Conservation (phyloP, 345 rosid genomes). For the Clarkia xantiana region DNA sequence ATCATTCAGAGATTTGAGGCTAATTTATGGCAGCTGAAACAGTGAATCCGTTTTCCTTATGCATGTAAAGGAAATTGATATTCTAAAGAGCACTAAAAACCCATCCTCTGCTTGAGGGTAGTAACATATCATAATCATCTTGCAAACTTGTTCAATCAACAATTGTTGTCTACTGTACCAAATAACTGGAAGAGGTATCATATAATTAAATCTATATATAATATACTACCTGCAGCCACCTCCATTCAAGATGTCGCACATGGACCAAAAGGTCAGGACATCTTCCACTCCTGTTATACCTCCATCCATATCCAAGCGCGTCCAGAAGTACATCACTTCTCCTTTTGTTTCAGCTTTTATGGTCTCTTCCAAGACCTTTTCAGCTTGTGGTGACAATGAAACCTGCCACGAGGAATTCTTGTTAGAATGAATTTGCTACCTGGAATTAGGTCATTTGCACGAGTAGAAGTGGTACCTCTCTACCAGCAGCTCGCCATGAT, state of each 20-base stretch:
- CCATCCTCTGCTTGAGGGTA: too few species aligned
- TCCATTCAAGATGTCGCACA: slow-evolving; percentile 59
- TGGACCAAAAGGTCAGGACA: slow-evolving; percentile 55
- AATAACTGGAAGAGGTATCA: too few species aligned
- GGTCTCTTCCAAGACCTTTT: slow-evolving; percentile 43
- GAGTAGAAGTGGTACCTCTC: slow-evolving; percentile 51
- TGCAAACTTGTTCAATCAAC: too few species aligned
- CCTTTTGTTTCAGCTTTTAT: slow-evolving; percentile 38
- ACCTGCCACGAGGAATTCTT: slow-evolving; percentile 17
- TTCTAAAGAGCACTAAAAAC: too few species aligned
- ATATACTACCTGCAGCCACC: slow-evolving; percentile 55
- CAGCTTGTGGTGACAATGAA: slow-evolving; percentile 48
- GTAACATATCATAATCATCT: too few species aligned
- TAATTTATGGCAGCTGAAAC: too few species aligned
- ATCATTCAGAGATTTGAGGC: neutral
- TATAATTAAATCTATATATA: neutral
- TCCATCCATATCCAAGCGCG: slow-evolving; percentile 38
- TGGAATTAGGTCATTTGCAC: slow-evolving; percentile 7
- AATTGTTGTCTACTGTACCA: too few species aligned
- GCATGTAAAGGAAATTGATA: too few species aligned
- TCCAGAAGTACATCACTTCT: slow-evolving; percentile 58
- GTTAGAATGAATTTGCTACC: neutral
- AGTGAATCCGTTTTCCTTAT: too few species aligned
- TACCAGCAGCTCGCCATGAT: slow-evolving; percentile 94
- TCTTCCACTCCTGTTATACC: slow-evolving; percentile 24